These are phyloP conservation scores for Phytophthora cryptogea DNA, from an alignment of 352 stramenopile species.

Conservation along the genomic window DNA sequence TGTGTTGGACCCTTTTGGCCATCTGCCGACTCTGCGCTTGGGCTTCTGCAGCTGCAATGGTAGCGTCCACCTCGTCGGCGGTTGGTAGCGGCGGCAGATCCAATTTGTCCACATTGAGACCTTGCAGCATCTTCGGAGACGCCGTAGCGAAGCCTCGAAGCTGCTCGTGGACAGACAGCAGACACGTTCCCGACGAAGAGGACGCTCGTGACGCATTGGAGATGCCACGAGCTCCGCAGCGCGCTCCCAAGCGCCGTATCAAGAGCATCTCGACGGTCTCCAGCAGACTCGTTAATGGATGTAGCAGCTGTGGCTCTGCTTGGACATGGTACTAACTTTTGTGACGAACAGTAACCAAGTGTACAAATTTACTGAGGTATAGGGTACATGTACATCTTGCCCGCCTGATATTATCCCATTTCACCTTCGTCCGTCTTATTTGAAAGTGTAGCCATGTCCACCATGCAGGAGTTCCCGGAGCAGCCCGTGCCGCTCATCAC, in stretches of 20 bases:
- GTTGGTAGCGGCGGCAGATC: conserved; percentile 60
- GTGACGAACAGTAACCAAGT: neutral
- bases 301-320: conserved; percentile 22
- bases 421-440: conserved; percentile 8
- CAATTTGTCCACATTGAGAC: conserved; percentile 34
- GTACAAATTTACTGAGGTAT: neutral
- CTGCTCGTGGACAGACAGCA: conserved; percentile 26
- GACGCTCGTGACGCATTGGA: conserved; percentile 8
- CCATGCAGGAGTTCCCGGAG: conserved; percentile 61
- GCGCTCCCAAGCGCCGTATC: conserved; percentile 41
- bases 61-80: conserved; percentile 65
- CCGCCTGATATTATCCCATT: conserved; percentile 9
- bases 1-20: conserved; percentile 68
- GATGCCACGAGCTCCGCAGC: conserved; percentile 18
- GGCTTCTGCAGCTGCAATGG: conserved; percentile 66
- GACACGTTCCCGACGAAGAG: conserved; percentile 12
- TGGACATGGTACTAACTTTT: conserved; percentile 8
- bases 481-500: conserved; percentile 86
- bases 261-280: conserved; percentile 40
- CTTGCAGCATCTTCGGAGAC: conserved; percentile 11
- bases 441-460: conserved; percentile 29
- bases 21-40: conserved; percentile 47
- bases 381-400: neutral
- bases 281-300: conserved; percentile 4
- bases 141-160: conserved; percentile 21